Conservation (phyloP, 352 stramenopile species). For the Phytophthora crassamura region DNA sequence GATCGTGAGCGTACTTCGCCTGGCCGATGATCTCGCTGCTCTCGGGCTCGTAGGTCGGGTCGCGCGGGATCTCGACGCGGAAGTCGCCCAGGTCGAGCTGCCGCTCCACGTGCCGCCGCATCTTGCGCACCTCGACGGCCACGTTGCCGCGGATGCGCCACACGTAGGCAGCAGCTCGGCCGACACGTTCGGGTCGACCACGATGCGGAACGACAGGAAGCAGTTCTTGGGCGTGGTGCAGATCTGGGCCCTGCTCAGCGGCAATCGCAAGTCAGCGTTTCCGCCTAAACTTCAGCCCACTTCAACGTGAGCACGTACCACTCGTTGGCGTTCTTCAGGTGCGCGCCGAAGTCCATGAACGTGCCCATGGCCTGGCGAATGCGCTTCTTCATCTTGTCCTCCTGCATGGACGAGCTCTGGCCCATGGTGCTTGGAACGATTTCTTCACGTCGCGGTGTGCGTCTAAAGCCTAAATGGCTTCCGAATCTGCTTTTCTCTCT, state of each 20-base stretch:
- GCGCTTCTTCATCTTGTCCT: conserved; percentile 81
- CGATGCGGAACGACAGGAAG: conserved; percentile 74
- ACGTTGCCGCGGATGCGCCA: conserved; percentile 79
- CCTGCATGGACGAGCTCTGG: conserved; percentile 66
- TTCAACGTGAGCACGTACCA: conserved; percentile 53
- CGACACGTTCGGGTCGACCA: conserved; percentile 69
- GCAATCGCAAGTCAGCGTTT: conserved; percentile 4
- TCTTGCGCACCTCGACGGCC: conserved; percentile 75
- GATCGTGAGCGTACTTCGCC: conserved; percentile 69
- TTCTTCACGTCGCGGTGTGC: conserved; percentile 5
- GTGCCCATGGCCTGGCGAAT: conserved; percentile 71
- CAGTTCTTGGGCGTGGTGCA: conserved; percentile 82
- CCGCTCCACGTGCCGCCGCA: conserved; percentile 56
- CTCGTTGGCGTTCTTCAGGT: conserved; percentile 81
- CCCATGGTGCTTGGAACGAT: conserved; percentile 48
- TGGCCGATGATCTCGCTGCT: conserved; percentile 57
- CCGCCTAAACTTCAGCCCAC: conserved; percentile 3
- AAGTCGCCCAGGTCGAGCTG: conserved; percentile 37
- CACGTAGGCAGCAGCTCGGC: conserved; percentile 75
- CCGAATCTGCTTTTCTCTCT: no score
- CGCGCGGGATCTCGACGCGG: conserved; percentile 24
- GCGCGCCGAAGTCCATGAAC: conserved; percentile 73
- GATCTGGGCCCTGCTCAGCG: conserved; percentile 54
- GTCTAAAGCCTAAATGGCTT: conserved; percentile 36
- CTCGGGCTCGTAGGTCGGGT: conserved; percentile 32